Evolutionary conservation across 2,329 filamentous ascomycete species (phyloP).

Genomic region (Colletotrichum agaves): DNA sequence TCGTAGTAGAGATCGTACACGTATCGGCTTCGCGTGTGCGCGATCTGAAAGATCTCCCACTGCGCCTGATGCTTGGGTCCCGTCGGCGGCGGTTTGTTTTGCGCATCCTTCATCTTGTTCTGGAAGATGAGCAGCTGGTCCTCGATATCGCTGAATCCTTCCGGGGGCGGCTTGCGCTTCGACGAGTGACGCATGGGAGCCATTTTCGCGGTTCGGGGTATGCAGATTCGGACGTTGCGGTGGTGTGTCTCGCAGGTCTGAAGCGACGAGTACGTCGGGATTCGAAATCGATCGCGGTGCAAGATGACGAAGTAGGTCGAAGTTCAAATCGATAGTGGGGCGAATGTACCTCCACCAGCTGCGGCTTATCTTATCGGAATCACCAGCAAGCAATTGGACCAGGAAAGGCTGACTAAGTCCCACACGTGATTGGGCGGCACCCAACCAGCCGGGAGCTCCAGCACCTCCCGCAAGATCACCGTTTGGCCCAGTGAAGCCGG

Average conservation of each 20-base stretch:
- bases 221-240: neutral
- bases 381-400: neutral
- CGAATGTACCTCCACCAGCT: neutral
- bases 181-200: constrained; percentile 80
- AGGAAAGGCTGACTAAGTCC: constrained; percentile 30
- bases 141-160: constrained; percentile 89
- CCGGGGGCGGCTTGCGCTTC: constrained; percentile 84
- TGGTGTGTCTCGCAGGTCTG: neutral
- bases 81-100: constrained; percentile 86
- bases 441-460: constrained; percentile 17
- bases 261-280: neutral
- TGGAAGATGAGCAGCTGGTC: constrained; percentile 85
- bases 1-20: constrained; percentile 98
- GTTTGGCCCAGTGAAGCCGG: constrained; percentile 12
- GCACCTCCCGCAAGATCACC: constrained; percentile 31
- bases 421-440: constrained; percentile 35
- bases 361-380: neutral
- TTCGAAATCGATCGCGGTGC: constrained; percentile 1
- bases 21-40: constrained; percentile 90
- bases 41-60: constrained; percentile 98
- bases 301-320: constrained; percentile 2
- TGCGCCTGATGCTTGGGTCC: constrained; percentile 87
- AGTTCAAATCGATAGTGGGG: constrained; percentile 21
- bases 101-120: constrained; percentile 95
- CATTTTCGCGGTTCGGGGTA: constrained; percentile 58